Base-by-base conservation (phyloP, 2,329 filamentous ascomycete species). In the Volutella citrinella region DNA sequence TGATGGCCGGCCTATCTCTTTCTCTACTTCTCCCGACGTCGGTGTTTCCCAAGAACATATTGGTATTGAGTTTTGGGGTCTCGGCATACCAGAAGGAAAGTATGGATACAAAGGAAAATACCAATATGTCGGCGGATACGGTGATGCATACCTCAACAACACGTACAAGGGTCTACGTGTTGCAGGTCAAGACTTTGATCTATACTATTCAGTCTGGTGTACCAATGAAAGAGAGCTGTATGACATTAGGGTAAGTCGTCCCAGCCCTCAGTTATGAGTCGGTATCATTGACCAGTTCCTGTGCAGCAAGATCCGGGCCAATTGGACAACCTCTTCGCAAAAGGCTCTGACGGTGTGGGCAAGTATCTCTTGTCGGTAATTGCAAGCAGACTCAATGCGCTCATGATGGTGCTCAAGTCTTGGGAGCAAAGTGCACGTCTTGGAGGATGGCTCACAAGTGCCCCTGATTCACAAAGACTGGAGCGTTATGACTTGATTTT, bases 381-480 rank as follows among this genome's bases (percentile, higher is more conserved):
- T n/a, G n/a, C n/a, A n/a, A n/a, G n/a, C n/a, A n/a, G n/a, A n/a
- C 63, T 82, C 1, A 76, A 82, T 43, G 64, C 76, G 3, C 64
- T 82, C 1, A 60, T 81, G 10, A 62, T 81, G 30, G 73, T 80
- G 3, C 64, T 77, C 27, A 82, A 82, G 60, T 74, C 74, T 3
- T 82, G 77, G 60, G 70, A 73, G 50, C n/a, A n/a, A n/a, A n/a
- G n/a, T n/a, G n/a, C n/a, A n/a, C n/a, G n/a, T n/a, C n/a, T n/a
- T n/a, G n/a, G n/a, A n/a, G n/a, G n/a, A n/a, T n/a, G n/a, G n/a
- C n/a, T n/a, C n/a, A n/a, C n/a, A n/a, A n/a, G n/a, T n/a, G n/a
- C n/a, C n/a, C n/a, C n/a, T n/a, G n/a, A n/a, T n/a, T n/a, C n/a
- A n/a, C n/a, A n/a, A n/a, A n/a, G n/a, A n/a, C n/a, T n/a, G n/a